phyloP scores from a whole-genome alignment of 306 rosid genomes.

The Casuarina cunninghamiana region DNA sequence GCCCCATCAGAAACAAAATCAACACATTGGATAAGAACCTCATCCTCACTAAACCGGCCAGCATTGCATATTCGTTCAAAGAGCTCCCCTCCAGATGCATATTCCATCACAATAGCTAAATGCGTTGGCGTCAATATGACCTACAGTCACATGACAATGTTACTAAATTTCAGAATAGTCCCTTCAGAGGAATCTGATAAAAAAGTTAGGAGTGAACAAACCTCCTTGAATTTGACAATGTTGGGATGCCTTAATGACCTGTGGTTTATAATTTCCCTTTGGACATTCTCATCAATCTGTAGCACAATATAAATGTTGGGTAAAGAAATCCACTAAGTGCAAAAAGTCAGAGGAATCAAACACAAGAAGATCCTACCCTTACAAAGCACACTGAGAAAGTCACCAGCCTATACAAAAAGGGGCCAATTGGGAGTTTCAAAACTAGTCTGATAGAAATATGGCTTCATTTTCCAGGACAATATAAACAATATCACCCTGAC shows the following conservation, averaged over 20 bases:
- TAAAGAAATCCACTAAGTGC: conserved; percentile 14
- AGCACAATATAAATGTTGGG: conserved; percentile 19
- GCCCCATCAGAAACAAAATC: conserved; percentile 19
- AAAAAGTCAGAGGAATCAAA: conserved; percentile 8
- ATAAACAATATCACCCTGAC: not conserved
- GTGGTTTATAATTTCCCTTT: conserved; percentile 94
- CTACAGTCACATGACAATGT: conserved; percentile 42
- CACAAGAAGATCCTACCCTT: not conserved
- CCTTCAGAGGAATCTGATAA: not conserved
- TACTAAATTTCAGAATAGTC: conserved; percentile 17
- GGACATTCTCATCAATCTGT: conserved; percentile 97
- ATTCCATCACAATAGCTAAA: conserved; percentile 92
- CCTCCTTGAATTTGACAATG: conserved; percentile 96
- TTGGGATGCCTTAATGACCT: conserved; percentile 94
- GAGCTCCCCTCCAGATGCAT: conserved; percentile 96
- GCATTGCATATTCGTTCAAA: conserved; percentile 98
- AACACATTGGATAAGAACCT: conserved; percentile 46
- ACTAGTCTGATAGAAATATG: not conserved
- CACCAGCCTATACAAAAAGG: not conserved
- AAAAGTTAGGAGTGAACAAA: conserved; percentile 28
- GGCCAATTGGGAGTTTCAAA: not conserved
- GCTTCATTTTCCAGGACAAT: not conserved
- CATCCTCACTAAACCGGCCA: conserved; percentile 96
- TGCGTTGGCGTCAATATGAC: conserved; percentile 87
- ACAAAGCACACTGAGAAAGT: not conserved